phyloP scores from a whole-genome alignment of 257 asterid species.

The Galeopsis tetrahit region DNA sequence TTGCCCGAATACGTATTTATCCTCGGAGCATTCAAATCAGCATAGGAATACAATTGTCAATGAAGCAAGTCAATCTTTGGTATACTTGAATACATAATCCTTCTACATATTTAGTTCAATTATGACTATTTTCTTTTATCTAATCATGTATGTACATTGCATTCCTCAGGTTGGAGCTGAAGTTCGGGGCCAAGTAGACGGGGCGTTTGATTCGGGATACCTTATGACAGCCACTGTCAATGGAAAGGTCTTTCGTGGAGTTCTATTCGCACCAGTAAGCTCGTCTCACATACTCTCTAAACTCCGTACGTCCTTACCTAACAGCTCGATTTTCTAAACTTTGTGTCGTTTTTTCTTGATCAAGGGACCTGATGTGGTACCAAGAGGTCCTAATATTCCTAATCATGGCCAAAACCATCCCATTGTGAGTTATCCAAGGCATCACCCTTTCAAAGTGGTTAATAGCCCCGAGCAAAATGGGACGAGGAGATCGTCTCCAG shows the following conservation, averaged over 20 bases:
- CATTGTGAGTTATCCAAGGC: conserved; percentile 40
- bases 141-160: background rate
- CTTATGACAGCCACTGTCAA: conserved; percentile 89
- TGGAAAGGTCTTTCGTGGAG: conserved; percentile 86
- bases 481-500: conserved; percentile 43
- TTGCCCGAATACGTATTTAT: conserved; percentile 32
- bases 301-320: background rate
- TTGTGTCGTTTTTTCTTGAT: conserved; percentile 10
- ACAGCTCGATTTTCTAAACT: background rate
- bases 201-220: conserved; percentile 92
- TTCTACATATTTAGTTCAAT: conserved; percentile 45
- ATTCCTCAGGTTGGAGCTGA: conserved; percentile 78
- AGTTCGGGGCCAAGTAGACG: conserved; percentile 86
- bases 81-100: background rate
- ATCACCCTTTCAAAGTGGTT: conserved; percentile 36
- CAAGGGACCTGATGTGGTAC: conserved; percentile 62
- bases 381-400: conserved; percentile 54
- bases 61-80: conserved; percentile 36
- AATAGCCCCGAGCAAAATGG: conserved; percentile 40
- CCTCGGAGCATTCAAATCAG: conserved; percentile 46
- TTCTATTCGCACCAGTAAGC: conserved; percentile 83
- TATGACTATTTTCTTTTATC: background rate
- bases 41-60: conserved; percentile 26
- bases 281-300: conserved; percentile 1
- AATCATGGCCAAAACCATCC: conserved; percentile 40